Conservation (phyloP, 805 yeast species). For the Cyberlindnera meyerae region DNA sequence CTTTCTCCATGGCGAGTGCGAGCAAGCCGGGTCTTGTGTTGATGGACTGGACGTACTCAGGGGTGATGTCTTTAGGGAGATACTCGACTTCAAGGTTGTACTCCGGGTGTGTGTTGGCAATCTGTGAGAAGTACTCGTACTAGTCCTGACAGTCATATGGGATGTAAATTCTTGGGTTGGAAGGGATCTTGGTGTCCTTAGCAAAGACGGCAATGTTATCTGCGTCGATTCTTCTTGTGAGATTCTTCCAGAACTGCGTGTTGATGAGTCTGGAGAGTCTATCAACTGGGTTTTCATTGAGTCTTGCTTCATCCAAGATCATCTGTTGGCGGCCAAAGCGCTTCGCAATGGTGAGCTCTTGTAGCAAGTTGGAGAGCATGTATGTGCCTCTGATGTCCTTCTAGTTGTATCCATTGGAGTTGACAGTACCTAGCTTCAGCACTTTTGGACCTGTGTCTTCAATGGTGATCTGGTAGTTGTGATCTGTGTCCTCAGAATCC, state of each 20-base stretch:
- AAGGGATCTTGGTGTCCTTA: constrained; percentile 68
- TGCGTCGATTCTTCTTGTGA: constrained; percentile 67
- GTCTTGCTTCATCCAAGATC: constrained; percentile 74
- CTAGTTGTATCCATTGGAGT: constrained; percentile 74
- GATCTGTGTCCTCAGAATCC: constrained; percentile 78
- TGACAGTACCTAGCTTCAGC: constrained; percentile 74
- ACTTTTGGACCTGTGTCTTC: constrained; percentile 84
- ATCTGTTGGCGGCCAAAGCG: constrained; percentile 73
- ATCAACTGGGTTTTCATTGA: constrained; percentile 83
- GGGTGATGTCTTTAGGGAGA: constrained; percentile 69
- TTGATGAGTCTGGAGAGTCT: constrained; percentile 69
- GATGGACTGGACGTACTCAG: constrained; percentile 70
- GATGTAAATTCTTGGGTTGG: constrained; percentile 71
- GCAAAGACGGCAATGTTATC: constrained; percentile 66
- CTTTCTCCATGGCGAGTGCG: constrained; percentile 65
- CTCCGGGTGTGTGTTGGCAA: constrained; percentile 51
- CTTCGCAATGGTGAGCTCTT: constrained; percentile 84
- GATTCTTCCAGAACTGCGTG: constrained; percentile 73
- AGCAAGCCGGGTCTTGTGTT: constrained; percentile 82
- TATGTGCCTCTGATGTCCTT: constrained; percentile 82
- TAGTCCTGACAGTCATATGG: constrained; percentile 70
- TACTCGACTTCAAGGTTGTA: constrained; percentile 66
- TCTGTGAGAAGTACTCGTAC: constrained; percentile 56
- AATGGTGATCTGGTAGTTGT: constrained; percentile 76
- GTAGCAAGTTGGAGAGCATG: constrained; percentile 79